Evolutionary conservation across 768 basidiomycete genomes (phyloP).

Genomic region (Termitomyces sp.): DNA sequence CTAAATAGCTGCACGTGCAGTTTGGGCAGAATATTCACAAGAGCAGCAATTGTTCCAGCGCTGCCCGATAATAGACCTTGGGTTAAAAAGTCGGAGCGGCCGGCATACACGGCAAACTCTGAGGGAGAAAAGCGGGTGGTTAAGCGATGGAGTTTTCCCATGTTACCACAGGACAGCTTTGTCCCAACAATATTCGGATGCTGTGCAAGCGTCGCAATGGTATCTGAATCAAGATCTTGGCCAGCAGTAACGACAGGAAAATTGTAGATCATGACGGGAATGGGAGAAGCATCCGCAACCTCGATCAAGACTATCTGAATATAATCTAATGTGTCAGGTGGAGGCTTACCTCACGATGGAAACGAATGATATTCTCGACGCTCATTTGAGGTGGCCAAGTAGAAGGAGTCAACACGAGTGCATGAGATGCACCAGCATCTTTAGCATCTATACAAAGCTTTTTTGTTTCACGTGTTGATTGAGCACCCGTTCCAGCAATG

Average conservation of each 20-base stretch:
- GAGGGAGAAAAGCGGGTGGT: conserved; percentile 48
- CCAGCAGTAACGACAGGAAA: conserved; percentile 80
- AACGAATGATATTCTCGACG: conserved; percentile 54
- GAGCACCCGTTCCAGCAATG: conserved; percentile 82
- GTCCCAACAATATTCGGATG: conserved; percentile 86
- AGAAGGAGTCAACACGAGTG: conserved; percentile 70
- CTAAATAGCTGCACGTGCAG: conserved; percentile 45
- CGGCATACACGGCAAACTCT: conserved; percentile 69
- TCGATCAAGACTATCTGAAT: conserved; percentile 20
- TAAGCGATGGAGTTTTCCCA: conserved; percentile 79
- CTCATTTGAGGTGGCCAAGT: conserved; percentile 67
- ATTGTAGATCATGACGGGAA: conserved; percentile 80
- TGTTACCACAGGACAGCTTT: conserved; percentile 80
- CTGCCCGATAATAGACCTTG: conserved; percentile 58
- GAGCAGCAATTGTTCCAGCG: conserved; percentile 62
- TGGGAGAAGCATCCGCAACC: conserved; percentile 66
- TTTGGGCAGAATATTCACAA: conserved; percentile 59
- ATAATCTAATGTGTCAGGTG: neutral
- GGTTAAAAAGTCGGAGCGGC: conserved; percentile 65
- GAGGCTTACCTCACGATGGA: conserved; percentile 53
- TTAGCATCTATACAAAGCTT: conserved; percentile 67
- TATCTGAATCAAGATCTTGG: conserved; percentile 80
- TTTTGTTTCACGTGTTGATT: conserved; percentile 71
- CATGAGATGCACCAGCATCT: conserved; percentile 78
- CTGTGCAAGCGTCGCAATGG: conserved; percentile 57